Base-by-base conservation (phyloP, 306 rosid species). In the Gastrolobium bilobum region DNA sequence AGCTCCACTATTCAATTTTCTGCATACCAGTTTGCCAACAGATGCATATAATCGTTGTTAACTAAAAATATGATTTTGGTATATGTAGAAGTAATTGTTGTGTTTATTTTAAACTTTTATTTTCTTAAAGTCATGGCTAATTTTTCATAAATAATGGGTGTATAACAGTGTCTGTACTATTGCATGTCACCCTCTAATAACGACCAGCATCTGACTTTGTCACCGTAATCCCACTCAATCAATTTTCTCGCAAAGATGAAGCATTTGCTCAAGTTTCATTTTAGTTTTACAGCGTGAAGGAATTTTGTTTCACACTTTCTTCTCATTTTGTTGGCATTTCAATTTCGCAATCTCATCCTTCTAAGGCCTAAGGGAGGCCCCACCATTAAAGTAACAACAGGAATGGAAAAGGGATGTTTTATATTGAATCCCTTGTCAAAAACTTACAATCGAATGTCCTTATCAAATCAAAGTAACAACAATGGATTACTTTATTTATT, bases 41-140 rank as follows among this genome's bases (percentile, higher is more conserved):
- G 37, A 51, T 77, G 14, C 67, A 8, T 56, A 57, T 39, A 42
- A 35, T 43, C 11, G 5, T 43, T 71, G 60, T 69, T 20, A 20
- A 20, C 26, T 20, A 46, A 60, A 38, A 34, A 42, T 69, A n/a
- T 77, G 54, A 56, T 64, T 72, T 72, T 78, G 72, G 72, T 48
- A 29, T 47, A 79, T 57, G 65, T 65, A 51, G 15, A 71, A 35
- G 40, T 57, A 33, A 53, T 52, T 77, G 10, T 64, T 39, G 65
- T 71, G 54, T 77, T 46, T 39, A 64, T 64, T 37, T 39, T 62
- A 35, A 13, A 43, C 13, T 1, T 42, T 4, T 4, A n/a, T 4
- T 33, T 54, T 11, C 6, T 37, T 2, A 29, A 56, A 29, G 26
- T 20, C 29, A 51, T 13, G 7, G 2, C 56, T 1, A 26, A 58